A percentile compares a stretch with the other conserved stretches of the same genome.
These are phyloP conservation scores for Pachysandra terminalis DNA, from an alignment of 164 flowering plant genomes.

Conservation along the genomic window DNA sequence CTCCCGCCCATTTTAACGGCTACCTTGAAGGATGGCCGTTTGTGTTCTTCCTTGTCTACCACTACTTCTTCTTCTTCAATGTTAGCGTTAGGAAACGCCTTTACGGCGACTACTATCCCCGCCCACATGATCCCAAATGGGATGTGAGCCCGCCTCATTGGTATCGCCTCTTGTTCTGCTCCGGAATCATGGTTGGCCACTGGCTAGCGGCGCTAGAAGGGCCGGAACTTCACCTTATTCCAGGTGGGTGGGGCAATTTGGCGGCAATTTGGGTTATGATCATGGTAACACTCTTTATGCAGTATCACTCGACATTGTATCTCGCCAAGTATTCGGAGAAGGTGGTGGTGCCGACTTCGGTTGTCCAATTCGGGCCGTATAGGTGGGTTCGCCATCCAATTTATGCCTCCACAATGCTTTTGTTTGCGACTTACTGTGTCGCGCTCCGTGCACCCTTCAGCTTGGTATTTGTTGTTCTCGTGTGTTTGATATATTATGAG, in stretches of 20 bases:
- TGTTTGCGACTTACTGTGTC: conserved; percentile 57
- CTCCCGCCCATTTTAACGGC: conserved; percentile 80
- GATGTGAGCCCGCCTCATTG: conserved; percentile 49
- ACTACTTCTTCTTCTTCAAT: conserved; percentile 85
- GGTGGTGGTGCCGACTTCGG: conserved; percentile 77
- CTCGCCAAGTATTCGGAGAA: conserved; percentile 88
- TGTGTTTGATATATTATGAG: conserved; percentile 62
- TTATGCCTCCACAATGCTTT: conserved; percentile 72
- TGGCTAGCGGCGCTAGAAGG: conserved; percentile 91
- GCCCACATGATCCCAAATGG: conserved; percentile 84
- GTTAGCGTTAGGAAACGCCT: conserved; percentile 66
- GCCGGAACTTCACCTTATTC: conserved; percentile 64
- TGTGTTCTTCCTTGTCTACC: conserved; percentile 79
- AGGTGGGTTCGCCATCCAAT: conserved; percentile 91
- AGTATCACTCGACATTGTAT: conserved; percentile 66
- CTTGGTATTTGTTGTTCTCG: conserved; percentile 43
- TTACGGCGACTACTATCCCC: conserved; percentile 62
- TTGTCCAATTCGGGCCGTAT: conserved; percentile 91
- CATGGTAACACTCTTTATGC: conserved; percentile 49
- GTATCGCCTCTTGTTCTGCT: conserved; percentile 43
- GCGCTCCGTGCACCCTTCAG: conserved; percentile 84
- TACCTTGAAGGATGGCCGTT: conserved; percentile 92
- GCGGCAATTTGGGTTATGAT: conserved; percentile 69
- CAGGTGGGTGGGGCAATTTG: conserved; percentile 69
- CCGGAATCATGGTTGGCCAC: conserved; percentile 65